Evolutionary conservation across 805 yeast species (phyloP), one percentile per base, ranked within the genome.

Genomic region (Saccharomycopsis javanensis): DNA sequence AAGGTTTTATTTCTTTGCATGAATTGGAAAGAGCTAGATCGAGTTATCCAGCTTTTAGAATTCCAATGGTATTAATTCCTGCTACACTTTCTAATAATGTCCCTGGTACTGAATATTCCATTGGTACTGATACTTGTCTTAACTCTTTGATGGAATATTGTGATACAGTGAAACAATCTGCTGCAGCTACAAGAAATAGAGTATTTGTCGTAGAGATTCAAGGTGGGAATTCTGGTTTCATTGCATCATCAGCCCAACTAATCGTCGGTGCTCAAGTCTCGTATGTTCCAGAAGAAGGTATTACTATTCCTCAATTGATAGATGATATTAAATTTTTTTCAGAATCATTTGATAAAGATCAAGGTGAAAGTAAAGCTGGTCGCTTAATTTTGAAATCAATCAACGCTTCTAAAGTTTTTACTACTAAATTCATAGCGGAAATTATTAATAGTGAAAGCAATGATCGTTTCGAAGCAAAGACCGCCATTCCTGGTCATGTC

Each of bases 401-500:
- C 62, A 79, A 81, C 55, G 89, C 85, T 4, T 56, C 59, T 10
- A 75, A 79, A 60, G 88, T 86, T n/a, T 77, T 83, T 62, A 71
- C 83, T 11, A 80, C 91, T 1, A 80, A 83, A 55, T 76, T 82
- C 28, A 76, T 87, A 65, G 85, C 92, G n/a, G 81, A 83, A 38
- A 83, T 87, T 57, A 75, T 75, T 55, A 78, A 85, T 60, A 77
- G 78, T 58, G 85, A 81, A 62, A 79, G 83, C 30, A 72, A 77
- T 20, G 84, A 85, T 34, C 76, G 80, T 64, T 87, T 85, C 63
- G 92, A 86, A 64, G 82, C 88, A 23, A 82, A 84, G 68, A 81
- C 91, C 5, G 94, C 94, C 11, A 76, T 84, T 56, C 95, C 95
- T 25, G 94, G 95, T 23, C 95, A 86, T 67, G 91, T 86, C 33